Percentiles rank a stretch among this genome's conserved stretches.
Evolutionary conservation across 805 yeast genomes (phyloP).

Genomic region (Candida tallmaniae): DNA sequence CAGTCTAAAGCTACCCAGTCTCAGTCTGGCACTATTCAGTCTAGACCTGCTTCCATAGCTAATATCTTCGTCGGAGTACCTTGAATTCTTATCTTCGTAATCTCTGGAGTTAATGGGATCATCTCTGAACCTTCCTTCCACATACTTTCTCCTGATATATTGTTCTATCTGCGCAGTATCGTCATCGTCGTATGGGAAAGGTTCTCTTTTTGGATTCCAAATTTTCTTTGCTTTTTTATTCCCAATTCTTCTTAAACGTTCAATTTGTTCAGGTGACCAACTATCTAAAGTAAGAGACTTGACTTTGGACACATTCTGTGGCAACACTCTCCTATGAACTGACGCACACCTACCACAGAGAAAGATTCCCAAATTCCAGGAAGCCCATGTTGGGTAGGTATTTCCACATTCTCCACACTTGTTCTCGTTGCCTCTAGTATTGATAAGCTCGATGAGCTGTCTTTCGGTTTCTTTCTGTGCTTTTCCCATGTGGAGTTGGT

Average conservation of each 20-base stretch:
- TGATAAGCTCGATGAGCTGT: conserved; percentile 56
- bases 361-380: conserved; percentile 56
- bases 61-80: conserved; percentile 17
- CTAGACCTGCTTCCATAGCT: conserved; percentile 14
- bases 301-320: conserved; percentile 56
- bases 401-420: conserved; percentile 78
- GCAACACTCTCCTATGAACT: conserved; percentile 60
- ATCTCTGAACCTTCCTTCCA: conserved; percentile 53
- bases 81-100: conserved; percentile 23
- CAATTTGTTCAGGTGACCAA: conserved; percentile 60
- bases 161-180: conserved; percentile 49
- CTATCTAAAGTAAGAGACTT: conserved; percentile 70
- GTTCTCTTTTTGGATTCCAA: conserved; percentile 67
- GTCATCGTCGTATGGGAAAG: conserved; percentile 74
- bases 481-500: neutral
- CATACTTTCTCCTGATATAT: conserved; percentile 64
- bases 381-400: conserved; percentile 59
- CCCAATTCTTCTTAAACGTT: conserved; percentile 44
- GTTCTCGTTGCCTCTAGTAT: conserved; percentile 54
- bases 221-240: conserved; percentile 53
- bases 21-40: conserved; percentile 16
- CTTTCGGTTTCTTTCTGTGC: conserved; percentile 43
- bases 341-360: conserved; percentile 85
- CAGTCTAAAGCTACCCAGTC: conserved; percentile 14
- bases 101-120: conserved; percentile 33